Conservation (phyloP, 192 early-diverging fungal genomes). For the Diversispora epigaea region DNA sequence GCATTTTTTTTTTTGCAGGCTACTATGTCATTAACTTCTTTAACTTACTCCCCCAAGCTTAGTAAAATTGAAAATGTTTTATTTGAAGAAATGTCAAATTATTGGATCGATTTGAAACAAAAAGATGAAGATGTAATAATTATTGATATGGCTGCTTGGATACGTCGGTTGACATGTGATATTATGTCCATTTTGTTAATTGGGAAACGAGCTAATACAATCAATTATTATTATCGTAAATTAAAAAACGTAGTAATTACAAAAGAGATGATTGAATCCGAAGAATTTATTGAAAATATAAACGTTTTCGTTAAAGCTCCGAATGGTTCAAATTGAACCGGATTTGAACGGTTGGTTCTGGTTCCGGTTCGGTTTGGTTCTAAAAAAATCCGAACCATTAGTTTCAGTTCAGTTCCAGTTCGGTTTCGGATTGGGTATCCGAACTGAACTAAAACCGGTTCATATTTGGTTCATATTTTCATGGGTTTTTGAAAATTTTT, state of each 20-base stretch:
- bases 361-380: too few relatives aligned
- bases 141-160: constrained; percentile 23
- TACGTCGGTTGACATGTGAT: constrained; percentile 14
- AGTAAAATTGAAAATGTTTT: neutral
- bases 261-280: constrained; percentile 10
- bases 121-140: neutral
- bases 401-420: too few relatives aligned
- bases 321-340: too few relatives aligned
- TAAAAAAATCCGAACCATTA: too few relatives aligned
- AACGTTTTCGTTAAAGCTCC: too few relatives aligned
- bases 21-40: neutral
- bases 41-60: neutral
- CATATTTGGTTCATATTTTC: too few relatives aligned
- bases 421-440: too few relatives aligned
- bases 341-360: too few relatives aligned
- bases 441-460: too few relatives aligned
- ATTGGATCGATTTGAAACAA: neutral
- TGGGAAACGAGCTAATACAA: neutral
- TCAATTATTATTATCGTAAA: constrained; percentile 7
- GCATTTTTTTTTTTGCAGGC: constrained; percentile 17
- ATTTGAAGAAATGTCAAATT: constrained; percentile 25
- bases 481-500: too few relatives aligned
- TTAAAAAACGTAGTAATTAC: constrained; percentile 12
- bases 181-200: constrained; percentile 4
- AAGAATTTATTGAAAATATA: constrained; percentile 9